phyloP scores from a whole-genome alignment of 768 basidiomycete species.

The Clathrus columnatus region DNA sequence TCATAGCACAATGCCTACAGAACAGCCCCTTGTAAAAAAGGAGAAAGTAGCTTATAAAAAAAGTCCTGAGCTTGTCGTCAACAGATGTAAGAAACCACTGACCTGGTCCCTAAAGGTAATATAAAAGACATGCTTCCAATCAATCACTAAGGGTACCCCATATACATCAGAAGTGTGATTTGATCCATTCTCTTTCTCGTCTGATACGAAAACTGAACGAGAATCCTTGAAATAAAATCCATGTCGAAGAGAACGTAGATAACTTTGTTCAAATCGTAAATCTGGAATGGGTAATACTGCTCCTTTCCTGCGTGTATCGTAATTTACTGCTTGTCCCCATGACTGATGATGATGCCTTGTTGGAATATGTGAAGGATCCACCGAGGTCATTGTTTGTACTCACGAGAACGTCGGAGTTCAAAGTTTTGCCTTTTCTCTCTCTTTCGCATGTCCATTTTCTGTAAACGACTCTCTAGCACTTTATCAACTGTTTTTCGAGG shows the following conservation, averaged over 20 bases:
- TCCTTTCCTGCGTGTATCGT: not conserved
- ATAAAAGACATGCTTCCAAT: constrained; percentile 54
- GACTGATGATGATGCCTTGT: not conserved
- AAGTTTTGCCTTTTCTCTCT: not conserved
- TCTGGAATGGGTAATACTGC: constrained; percentile 55
- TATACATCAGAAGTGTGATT: constrained; percentile 15
- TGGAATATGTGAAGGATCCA: constrained; percentile 12
- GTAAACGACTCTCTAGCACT: not conserved
- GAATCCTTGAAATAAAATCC: not conserved
- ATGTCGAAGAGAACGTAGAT: constrained; percentile 26
- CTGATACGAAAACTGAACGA: not conserved
- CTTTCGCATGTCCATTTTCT: not conserved
- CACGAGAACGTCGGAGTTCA: not conserved
- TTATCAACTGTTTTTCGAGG: constrained; percentile 58
- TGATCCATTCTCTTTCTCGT: not conserved
- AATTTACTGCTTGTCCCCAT: constrained; percentile 5
- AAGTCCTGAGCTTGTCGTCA: not conserved
- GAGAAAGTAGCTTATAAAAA: constrained; percentile 18
- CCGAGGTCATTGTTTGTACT: constrained; percentile 8
- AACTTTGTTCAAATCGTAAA: constrained; percentile 67
- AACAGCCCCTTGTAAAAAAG: constrained; percentile 55
- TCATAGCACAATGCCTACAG: constrained; percentile 39
- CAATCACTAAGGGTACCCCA: constrained; percentile 32
- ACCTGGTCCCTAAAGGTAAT: constrained; percentile 62
- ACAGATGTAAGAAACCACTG: constrained; percentile 27